These are phyloP conservation scores for Talaromyces atroroseus DNA, from an alignment of 2,329 filamentous ascomycete species.

Conservation along the genomic window DNA sequence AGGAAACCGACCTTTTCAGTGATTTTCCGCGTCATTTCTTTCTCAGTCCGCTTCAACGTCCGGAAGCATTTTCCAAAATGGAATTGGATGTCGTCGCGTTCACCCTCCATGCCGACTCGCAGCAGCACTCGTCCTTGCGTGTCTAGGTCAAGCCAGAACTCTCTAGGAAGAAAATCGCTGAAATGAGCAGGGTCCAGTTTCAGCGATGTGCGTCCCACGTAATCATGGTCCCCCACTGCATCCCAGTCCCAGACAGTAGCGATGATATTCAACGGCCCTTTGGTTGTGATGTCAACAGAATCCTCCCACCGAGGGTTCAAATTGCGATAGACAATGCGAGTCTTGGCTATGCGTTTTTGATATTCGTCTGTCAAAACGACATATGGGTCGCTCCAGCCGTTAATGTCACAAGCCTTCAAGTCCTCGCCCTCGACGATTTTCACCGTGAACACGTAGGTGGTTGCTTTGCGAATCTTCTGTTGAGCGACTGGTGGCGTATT, in stretches of 20 bases:
- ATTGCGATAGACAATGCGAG: conserved; percentile 81
- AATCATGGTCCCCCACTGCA: conserved; percentile 93
- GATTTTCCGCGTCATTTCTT: conserved; percentile 96
- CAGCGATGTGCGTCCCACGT: conserved; percentile 90
- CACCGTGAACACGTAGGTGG: conserved; percentile 95
- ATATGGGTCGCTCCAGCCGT: conserved; percentile 90
- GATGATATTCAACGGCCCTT: conserved; percentile 86
- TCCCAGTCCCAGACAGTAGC: conserved; percentile 99
- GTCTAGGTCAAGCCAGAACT: conserved; percentile 97
- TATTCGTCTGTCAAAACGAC: conserved; percentile 96
- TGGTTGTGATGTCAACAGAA: conserved; percentile 90
- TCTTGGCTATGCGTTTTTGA: conserved; percentile 93
- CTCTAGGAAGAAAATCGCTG: conserved; percentile 86
- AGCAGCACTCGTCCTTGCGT: conserved; percentile 86
- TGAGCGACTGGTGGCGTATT: conserved; percentile 63
- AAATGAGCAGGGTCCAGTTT: conserved; percentile 99
- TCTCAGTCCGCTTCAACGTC: conserved; percentile 87
- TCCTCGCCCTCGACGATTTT: conserved; percentile 98
- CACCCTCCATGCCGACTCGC: conserved; percentile 96
- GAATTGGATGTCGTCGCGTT: conserved; percentile 96
- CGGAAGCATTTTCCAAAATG: conserved; percentile 97
- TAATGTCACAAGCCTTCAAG: conserved; percentile 94
- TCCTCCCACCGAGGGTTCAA: conserved; percentile 97
- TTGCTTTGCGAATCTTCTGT: conserved; percentile 62
- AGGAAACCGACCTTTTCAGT: conserved; percentile 80